Evolutionary conservation across 345 rosid genomes (phyloP).

Genomic region (Salix brachista): DNA sequence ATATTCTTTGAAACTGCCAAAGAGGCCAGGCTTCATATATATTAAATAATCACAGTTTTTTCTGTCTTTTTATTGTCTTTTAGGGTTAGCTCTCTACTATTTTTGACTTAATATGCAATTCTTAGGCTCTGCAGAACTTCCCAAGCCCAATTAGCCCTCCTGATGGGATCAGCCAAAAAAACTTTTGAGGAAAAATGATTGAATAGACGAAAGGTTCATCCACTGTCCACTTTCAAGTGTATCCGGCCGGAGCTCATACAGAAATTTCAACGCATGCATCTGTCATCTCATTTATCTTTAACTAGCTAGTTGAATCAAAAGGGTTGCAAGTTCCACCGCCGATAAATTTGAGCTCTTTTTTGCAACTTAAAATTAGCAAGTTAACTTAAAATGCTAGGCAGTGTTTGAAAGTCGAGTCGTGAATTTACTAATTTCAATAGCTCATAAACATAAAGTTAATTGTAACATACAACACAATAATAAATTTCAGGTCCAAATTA

Average conservation of each 20-base stretch:
- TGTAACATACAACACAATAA: no score
- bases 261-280: neutral
- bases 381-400: no score
- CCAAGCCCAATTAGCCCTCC: neutral
- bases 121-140: neutral
- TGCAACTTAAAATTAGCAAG: no score
- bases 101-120: neutral
- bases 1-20: neutral
- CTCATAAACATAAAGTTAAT: no score
- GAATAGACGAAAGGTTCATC: neutral
- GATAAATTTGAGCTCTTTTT: neutral
- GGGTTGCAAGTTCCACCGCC: neutral
- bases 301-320: no score
- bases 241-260: neutral
- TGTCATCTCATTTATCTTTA: no score
- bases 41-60: no score
- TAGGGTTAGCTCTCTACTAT: slow-evolving; percentile 1
- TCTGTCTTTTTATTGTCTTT: no score
- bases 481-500: no score
- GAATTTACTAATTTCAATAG: no score
- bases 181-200: neutral
- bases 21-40: neutral
- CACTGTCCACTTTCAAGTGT: slow-evolving; percentile 3
- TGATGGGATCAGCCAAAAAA: neutral
- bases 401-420: no score